Conservation (phyloP, 805 yeast genomes). For the Saturnispora sanitii region DNA sequence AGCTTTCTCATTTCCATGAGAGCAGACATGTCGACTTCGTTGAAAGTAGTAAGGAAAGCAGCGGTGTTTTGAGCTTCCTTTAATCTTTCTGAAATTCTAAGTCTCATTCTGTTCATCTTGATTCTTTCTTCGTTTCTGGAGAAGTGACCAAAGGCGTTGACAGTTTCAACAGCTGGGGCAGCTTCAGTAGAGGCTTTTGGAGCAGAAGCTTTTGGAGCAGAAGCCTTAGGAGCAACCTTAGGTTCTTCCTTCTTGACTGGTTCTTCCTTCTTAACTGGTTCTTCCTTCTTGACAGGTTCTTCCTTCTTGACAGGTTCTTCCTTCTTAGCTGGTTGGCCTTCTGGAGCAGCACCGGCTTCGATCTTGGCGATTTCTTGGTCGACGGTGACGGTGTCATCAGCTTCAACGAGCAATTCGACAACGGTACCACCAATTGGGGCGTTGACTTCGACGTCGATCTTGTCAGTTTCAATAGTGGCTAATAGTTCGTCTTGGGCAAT, state of each 20-base stretch:
- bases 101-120: slow-evolving; percentile 98
- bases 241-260: slow-evolving; percentile 19
- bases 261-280: slow-evolving; percentile 19
- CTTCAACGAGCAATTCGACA: slow-evolving; percentile 68
- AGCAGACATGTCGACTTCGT: slow-evolving; percentile 94
- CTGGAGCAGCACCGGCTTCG: slow-evolving; percentile 70
- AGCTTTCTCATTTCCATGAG: slow-evolving; percentile 89
- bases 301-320: slow-evolving; percentile 13
- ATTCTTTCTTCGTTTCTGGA: slow-evolving; percentile 85
- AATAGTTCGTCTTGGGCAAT: slow-evolving; percentile 80
- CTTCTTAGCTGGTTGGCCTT: slow-evolving; percentile 35
- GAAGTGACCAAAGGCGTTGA: slow-evolving; percentile 37
- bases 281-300: slow-evolving; percentile 13
- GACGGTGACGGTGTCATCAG: slow-evolving; percentile 90
- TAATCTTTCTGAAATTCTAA: slow-evolving; percentile 96
- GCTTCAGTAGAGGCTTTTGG: slow-evolving; percentile 21
- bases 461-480: slow-evolving; percentile 97
- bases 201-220: slow-evolving; percentile 15
- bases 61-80: slow-evolving; percentile 99
- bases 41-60: slow-evolving; percentile 95
- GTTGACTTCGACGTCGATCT: slow-evolving; percentile 94
- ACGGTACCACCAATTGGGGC: slow-evolving; percentile 89
- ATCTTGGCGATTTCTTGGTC: slow-evolving; percentile 88
- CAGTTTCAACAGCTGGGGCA: slow-evolving; percentile 22
- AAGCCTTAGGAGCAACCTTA: slow-evolving; percentile 7